Conservation (phyloP, 495 filamentous ascomycete species). For the Hyaloscypha finlandica region DNA sequence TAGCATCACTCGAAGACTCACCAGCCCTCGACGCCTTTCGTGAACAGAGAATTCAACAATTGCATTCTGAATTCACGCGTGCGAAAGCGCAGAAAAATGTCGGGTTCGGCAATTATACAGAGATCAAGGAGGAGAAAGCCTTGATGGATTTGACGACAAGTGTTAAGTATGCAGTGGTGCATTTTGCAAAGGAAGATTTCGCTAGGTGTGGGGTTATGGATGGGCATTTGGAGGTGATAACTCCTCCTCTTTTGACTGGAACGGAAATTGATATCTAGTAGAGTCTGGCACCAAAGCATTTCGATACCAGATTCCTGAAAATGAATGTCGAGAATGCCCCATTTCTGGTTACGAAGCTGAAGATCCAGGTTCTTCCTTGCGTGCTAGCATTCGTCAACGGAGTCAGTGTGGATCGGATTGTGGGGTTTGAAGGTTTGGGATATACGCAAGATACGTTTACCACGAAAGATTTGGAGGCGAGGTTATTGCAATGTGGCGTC, state of each 20-base stretch:
- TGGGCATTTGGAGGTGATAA: slow-evolving; percentile 52
- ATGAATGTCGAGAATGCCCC: slow-evolving; percentile 74
- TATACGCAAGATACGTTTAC: slow-evolving; percentile 61
- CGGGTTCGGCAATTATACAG: slow-evolving; percentile 52
- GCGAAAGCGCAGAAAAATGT: slow-evolving; percentile 40
- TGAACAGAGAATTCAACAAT: slow-evolving; percentile 68
- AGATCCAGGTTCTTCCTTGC: slow-evolving; percentile 71
- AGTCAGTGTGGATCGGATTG: slow-evolving; percentile 63
- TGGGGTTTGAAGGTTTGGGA: slow-evolving; percentile 75
- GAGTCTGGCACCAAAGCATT: slow-evolving; percentile 60
- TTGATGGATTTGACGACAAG: slow-evolving; percentile 71
- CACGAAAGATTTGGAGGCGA: slow-evolving; percentile 62
- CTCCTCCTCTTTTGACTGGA: neutral
- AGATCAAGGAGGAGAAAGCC: slow-evolving; percentile 63
- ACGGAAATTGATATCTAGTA: slow-evolving; percentile 18
- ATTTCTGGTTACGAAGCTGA: slow-evolving; percentile 70
- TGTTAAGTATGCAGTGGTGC: slow-evolving; percentile 63
- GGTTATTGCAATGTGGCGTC: slow-evolving; percentile 60
- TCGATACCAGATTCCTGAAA: slow-evolving; percentile 67
- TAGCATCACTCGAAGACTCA: slow-evolving; percentile 69
- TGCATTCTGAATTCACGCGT: slow-evolving; percentile 59
- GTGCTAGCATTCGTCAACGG: slow-evolving; percentile 75
- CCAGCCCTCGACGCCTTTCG: slow-evolving; percentile 61
- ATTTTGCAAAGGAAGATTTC: slow-evolving; percentile 79
- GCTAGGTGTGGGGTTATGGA: slow-evolving; percentile 72